Conservation (phyloP, 2,329 filamentous ascomycete species). For the Cytospora piceae region DNA sequence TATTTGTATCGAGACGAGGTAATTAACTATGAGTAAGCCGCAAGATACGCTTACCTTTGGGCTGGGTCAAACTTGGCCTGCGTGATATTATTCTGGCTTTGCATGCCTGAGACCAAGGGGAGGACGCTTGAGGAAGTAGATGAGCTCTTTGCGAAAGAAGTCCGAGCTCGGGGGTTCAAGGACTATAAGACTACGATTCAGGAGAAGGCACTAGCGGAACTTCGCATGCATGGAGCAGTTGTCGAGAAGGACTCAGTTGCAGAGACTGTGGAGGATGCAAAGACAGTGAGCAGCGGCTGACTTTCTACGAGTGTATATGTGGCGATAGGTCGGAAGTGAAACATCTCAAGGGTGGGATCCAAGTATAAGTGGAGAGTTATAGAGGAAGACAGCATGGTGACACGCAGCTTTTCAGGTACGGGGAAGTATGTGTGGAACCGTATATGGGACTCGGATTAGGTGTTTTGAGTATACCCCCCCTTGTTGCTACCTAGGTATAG, state of each 20-base stretch:
- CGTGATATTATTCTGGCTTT: conserved; percentile 40
- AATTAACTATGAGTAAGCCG: conserved; percentile 37
- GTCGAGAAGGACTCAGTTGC: conserved; percentile 22
- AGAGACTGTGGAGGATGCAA: conserved; percentile 30
- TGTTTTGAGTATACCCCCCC: too few relatives aligned
- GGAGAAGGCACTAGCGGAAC: conserved; percentile 35
- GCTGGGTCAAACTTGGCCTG: conserved; percentile 38
- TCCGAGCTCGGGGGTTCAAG: conserved; percentile 38
- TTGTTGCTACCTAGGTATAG: too few relatives aligned
- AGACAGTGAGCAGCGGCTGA: background rate
- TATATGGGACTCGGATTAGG: too few relatives aligned
- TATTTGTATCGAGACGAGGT: background rate
- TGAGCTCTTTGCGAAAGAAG: conserved; percentile 38
- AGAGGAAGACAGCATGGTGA: too few relatives aligned
- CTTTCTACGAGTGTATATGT: background rate
- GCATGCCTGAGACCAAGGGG: conserved; percentile 39
- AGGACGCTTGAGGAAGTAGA: conserved; percentile 41
- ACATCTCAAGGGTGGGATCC: background rate
- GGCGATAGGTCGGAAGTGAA: background rate
- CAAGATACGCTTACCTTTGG: conserved; percentile 51
- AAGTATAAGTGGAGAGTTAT: background rate
- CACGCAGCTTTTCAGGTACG: too few relatives aligned
- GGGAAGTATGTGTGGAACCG: too few relatives aligned
- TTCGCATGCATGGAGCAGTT: conserved; percentile 23
- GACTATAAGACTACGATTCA: conserved; percentile 35